phyloP scores from a whole-genome alignment of 192 early-diverging fungal species.

The Coemansia sp. region DNA sequence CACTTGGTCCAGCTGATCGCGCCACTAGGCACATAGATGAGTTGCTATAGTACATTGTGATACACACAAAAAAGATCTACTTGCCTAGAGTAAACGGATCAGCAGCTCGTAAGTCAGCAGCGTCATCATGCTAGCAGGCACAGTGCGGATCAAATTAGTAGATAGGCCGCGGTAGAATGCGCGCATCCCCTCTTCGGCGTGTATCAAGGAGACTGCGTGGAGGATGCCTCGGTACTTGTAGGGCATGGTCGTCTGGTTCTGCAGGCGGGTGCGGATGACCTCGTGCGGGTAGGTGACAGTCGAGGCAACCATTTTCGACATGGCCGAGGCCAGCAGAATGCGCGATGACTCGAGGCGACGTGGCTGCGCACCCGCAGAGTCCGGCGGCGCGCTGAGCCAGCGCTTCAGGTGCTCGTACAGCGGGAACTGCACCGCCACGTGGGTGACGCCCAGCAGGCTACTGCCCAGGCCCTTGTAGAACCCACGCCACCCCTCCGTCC shows the following conservation, averaged over 20 bases:
- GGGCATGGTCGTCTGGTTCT: slow-evolving; percentile 75
- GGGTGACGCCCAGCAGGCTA: slow-evolving; percentile 86
- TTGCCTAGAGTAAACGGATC: slow-evolving; percentile 56
- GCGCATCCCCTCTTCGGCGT: slow-evolving; percentile 70
- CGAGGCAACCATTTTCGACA: slow-evolving; percentile 88
- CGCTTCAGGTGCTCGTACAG: slow-evolving; percentile 88
- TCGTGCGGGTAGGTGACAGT: slow-evolving; percentile 95
- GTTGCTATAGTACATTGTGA: not conserved
- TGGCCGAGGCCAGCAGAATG: slow-evolving; percentile 78
- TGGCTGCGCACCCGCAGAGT: not conserved
- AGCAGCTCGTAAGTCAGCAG: slow-evolving; percentile 88
- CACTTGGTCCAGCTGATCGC: slow-evolving; percentile 13
- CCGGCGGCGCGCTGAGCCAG: slow-evolving; percentile 4
- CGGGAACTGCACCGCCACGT: slow-evolving; percentile 94
- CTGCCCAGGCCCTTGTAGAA: slow-evolving; percentile 92
- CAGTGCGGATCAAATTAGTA: slow-evolving; percentile 84
- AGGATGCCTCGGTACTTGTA: slow-evolving; percentile 81
- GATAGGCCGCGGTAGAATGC: slow-evolving; percentile 88
- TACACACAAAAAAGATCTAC: not conserved
- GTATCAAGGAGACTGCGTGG: slow-evolving; percentile 72
- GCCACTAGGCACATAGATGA: slow-evolving; percentile 23
- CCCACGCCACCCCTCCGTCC: slow-evolving; percentile 72
- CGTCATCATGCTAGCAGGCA: slow-evolving; percentile 82
- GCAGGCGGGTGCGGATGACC: slow-evolving; percentile 88
- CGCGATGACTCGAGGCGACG: slow-evolving; percentile 40